Conservation (phyloP, 2,329 filamentous ascomycete species). For the Rugonectria rugulosa region DNA sequence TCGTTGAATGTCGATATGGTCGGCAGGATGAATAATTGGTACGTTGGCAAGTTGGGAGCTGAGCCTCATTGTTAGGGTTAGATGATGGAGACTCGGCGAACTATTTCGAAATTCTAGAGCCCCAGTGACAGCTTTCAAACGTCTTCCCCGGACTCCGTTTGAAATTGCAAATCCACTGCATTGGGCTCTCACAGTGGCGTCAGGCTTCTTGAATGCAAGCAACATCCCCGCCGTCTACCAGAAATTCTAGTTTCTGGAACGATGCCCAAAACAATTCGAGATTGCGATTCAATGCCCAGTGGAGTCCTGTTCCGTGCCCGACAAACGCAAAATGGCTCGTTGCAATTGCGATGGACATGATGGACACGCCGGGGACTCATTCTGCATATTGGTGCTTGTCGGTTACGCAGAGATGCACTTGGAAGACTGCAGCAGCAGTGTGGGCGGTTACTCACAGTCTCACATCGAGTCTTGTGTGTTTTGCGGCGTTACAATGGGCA, state of each 20-base stretch:
- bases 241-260: neutral
- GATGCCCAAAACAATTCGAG: constrained; percentile 19
- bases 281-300: constrained; percentile 20
- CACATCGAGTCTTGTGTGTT: constrained; percentile 4
- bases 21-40: too few relatives aligned
- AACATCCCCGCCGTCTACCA: constrained; percentile 17
- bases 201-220: constrained; percentile 25
- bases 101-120: neutral
- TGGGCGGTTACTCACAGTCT: constrained; percentile 9
- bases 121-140: neutral
- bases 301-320: constrained; percentile 30
- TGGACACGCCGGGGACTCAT: neutral
- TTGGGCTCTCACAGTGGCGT: constrained; percentile 29
- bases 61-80: neutral
- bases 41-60: neutral
- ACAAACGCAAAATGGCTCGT: constrained; percentile 11
- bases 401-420: neutral
- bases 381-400: constrained; percentile 6
- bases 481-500: constrained; percentile 26
- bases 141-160: constrained; percentile 6
- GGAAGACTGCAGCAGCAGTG: neutral
- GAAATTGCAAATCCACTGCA: constrained; percentile 15
- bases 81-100: neutral
- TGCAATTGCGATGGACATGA: neutral
- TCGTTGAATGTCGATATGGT: too few relatives aligned